Percentiles rank a stretch among this genome's conserved stretches.
Conservation (phyloP, 305 asterid genomes). For the Rubia tinctorum region DNA sequence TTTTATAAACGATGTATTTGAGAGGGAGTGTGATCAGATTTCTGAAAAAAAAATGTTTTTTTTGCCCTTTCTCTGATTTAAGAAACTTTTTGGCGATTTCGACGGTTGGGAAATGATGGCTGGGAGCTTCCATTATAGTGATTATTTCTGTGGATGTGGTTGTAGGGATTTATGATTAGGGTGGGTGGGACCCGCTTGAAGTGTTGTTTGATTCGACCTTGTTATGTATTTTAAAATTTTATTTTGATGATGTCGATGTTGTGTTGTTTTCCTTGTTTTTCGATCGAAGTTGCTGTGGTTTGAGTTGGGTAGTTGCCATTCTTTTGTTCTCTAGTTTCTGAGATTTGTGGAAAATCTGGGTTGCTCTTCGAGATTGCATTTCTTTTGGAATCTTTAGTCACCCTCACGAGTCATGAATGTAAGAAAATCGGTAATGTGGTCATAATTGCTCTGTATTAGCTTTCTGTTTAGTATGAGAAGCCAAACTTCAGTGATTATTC, state of each 20-base stretch:
- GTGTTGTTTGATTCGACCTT: background rate
- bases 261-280: slow-evolving; percentile 2
- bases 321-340: background rate
- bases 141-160: slow-evolving; percentile 13
- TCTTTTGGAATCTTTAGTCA: background rate
- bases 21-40: background rate
- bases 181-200: slow-evolving; percentile 8
- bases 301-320: background rate
- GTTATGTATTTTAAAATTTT: background rate
- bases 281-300: background rate
- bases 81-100: background rate
- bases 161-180: slow-evolving; percentile 10
- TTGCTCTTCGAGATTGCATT: background rate
- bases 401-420: too few species aligned
- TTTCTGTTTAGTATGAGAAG: background rate
- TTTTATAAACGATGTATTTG: background rate
- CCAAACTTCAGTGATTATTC: background rate
- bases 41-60: background rate
- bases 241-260: background rate
- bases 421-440: background rate
- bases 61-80: slow-evolving; percentile 1
- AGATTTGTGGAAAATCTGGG: background rate
- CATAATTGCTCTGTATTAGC: background rate
- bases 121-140: background rate
- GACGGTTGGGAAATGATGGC: slow-evolving; percentile 6